These are phyloP conservation scores for Leishmania aethiopica DNA, from an alignment of 208 protist genomes.

Conservation along the genomic window DNA sequence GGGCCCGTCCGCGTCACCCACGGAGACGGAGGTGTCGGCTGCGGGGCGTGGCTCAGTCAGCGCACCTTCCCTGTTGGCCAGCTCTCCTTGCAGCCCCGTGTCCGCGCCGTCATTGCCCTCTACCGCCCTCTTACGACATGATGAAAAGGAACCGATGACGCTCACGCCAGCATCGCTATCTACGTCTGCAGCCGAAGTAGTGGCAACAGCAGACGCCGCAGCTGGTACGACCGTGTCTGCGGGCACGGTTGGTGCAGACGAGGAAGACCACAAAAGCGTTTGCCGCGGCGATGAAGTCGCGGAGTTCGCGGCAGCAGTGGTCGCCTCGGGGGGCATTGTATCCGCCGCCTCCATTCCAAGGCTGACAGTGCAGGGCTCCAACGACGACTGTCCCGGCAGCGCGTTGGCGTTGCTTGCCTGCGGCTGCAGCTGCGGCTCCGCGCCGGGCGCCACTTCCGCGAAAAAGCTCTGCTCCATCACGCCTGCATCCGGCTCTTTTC, in stretches of 20 bases:
- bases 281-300: not conserved
- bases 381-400: not conserved
- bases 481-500: not conserved
- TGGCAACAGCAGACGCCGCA: not conserved
- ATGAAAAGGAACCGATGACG: not conserved
- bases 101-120: not conserved
- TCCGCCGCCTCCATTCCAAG: not conserved
- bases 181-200: not conserved
- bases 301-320: not conserved
- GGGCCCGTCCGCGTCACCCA: not conserved
- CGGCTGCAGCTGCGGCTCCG: not conserved
- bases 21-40: conserved; percentile 5
- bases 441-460: not conserved
- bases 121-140: not conserved
- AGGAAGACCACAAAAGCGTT: not conserved
- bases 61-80: not conserved
- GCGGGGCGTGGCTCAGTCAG: not conserved
- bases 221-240: not conserved
- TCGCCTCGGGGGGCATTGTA: not conserved
- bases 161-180: not conserved
- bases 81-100: not conserved
- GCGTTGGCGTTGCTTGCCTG: not conserved
- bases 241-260: not conserved
- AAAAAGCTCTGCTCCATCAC: not conserved
- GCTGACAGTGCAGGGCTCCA: not conserved